Conservation (phyloP, 306 rosid genomes). For the Rosa chinensis region DNA sequence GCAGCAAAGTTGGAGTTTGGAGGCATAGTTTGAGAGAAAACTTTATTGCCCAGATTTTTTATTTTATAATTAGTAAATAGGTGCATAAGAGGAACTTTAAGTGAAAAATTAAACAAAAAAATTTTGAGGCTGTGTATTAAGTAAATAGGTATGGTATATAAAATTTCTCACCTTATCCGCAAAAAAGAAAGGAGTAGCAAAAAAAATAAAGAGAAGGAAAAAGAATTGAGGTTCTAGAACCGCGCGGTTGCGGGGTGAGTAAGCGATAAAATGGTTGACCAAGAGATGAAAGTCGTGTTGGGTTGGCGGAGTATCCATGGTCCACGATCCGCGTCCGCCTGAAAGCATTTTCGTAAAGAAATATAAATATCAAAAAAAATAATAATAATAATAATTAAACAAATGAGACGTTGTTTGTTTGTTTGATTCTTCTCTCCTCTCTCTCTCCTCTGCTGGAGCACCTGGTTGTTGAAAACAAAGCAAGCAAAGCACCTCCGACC, state of each 20-base stretch:
- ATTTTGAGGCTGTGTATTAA: too few relatives aligned
- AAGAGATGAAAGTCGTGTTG: neutral
- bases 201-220: too few relatives aligned
- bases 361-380: neutral
- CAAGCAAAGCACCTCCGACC: neutral
- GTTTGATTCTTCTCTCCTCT: neutral
- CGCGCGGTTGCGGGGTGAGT: neutral
- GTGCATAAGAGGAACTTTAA: too few relatives aligned
- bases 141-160: too few relatives aligned
- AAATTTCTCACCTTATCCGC: too few relatives aligned
- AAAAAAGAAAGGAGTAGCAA: too few relatives aligned
- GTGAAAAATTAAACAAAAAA: too few relatives aligned
- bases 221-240: too few relatives aligned
- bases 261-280: neutral
- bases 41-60: too few relatives aligned
- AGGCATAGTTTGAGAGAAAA: too few relatives aligned
- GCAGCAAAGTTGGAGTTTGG: too few relatives aligned
- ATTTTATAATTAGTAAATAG: too few relatives aligned
- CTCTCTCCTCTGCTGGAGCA: neutral
- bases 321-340: neutral
- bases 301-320: slow-evolving; percentile 12
- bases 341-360: neutral
- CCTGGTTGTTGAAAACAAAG: neutral
- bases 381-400: neutral
- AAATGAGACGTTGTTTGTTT: neutral